Conservation (phyloP, 2,329 filamentous ascomycete genomes). For the Stachybotrys chartarum region DNA sequence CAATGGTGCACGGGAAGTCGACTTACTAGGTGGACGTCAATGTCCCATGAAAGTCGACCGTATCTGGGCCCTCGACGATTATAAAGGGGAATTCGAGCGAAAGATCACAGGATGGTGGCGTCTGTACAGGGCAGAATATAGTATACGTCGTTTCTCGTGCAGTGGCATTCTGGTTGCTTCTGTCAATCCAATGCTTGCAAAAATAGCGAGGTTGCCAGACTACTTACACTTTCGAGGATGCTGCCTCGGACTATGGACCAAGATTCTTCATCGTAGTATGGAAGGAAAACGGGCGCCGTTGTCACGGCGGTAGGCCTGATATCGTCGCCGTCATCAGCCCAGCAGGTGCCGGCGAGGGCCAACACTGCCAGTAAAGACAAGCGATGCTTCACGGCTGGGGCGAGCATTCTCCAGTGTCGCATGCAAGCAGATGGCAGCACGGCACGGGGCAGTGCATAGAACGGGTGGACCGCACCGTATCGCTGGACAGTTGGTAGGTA, state of each 20-base stretch:
- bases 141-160: constrained; percentile 36
- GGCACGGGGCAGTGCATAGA: constrained; percentile 2
- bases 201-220: neutral
- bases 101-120: constrained; percentile 33
- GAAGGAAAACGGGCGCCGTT: constrained; percentile 37
- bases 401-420: neutral
- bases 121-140: constrained; percentile 38
- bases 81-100: constrained; percentile 39
- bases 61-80: constrained; percentile 36
- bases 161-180: constrained; percentile 22
- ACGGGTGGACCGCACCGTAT: neutral
- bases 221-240: constrained; percentile 32
- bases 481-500: neutral
- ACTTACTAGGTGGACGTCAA: constrained; percentile 35
- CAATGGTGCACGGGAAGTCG: too few species aligned
- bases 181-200: neutral
- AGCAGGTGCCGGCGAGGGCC: constrained; percentile 13
- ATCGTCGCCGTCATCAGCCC: constrained; percentile 8
- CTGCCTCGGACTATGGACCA: constrained; percentile 40
- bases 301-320: constrained; percentile 19
- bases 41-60: constrained; percentile 35
- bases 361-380: constrained; percentile 16
- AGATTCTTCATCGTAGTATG: constrained; percentile 31
- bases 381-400: neutral
- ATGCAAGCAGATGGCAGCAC: constrained; percentile 2